These are phyloP conservation scores for Talaromyces rugulosus DNA, from an alignment of 2,329 filamentous ascomycete species.

Conservation along the genomic window DNA sequence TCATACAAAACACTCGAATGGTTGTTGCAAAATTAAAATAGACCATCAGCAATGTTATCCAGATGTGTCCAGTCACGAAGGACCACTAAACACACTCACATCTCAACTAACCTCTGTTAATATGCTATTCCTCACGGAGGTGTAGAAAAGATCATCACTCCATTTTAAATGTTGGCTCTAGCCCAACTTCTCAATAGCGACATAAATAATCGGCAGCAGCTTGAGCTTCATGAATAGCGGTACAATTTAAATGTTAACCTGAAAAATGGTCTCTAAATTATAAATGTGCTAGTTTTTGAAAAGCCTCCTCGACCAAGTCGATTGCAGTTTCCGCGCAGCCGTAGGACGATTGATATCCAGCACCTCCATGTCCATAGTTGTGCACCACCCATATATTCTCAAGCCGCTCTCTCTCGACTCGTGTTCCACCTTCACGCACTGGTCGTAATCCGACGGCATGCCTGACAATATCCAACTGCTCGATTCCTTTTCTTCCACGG, in stretches of 20 bases:
- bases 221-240: background rate
- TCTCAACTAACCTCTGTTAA: too few relatives aligned
- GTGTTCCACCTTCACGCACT: slow-evolving; percentile 65
- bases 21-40: too few relatives aligned
- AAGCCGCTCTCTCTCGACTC: slow-evolving; percentile 69
- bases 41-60: too few relatives aligned
- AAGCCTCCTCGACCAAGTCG: slow-evolving; percentile 58
- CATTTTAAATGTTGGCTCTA: background rate
- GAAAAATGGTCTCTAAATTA: too few relatives aligned
- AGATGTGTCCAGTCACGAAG: too few relatives aligned
- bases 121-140: background rate
- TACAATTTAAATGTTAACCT: slow-evolving; percentile 22
- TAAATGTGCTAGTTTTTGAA: too few relatives aligned
- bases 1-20: background rate
- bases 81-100: too few relatives aligned
- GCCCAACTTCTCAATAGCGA: background rate
- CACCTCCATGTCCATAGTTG: slow-evolving; percentile 43
- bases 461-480: slow-evolving; percentile 69
- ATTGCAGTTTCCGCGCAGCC: slow-evolving; percentile 66
- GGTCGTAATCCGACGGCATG: slow-evolving; percentile 81
- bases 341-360: slow-evolving; percentile 64
- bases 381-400: slow-evolving; percentile 51
- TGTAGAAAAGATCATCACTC: background rate
- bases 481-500: slow-evolving; percentile 56
- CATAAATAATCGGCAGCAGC: background rate